Base-by-base conservation (phyloP, 2,329 filamentous ascomycete species). In the Chaetomiaceae sp. region DNA sequence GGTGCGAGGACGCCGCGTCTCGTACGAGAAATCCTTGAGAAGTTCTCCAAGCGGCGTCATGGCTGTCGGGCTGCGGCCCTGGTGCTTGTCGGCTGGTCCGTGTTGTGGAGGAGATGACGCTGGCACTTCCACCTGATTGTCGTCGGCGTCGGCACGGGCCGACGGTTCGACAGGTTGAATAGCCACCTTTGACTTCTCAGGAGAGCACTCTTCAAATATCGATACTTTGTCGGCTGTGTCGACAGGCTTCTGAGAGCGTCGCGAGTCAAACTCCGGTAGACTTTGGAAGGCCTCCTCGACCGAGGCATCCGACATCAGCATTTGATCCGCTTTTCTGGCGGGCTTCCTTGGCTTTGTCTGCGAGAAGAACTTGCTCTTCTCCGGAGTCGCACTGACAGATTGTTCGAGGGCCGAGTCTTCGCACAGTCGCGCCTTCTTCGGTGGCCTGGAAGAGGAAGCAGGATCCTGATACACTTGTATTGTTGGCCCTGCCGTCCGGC, bases 341-440 rank as follows among this genome's bases (percentile, higher is more conserved):
- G 48, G 46, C 27, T 53, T 54, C 39, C 62, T 63, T 6, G 54
- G 53, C 8, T 58, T 47, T 4, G 47, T 59, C 6, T 54, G 36
- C 2, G 72, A 54, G 54, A 81, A 81, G 59, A 79, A 81, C 48
- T 69, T 79, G 67, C 78, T 81, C 42, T 62, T 72, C 55, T 72
- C 61, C 9, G 65, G 61, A 14, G 62, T 65, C 17, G 60, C 60
- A 18, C 62, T 60, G n/a, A 56, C 57, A 2, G 56, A 48, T 10
- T 59, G 63, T 6, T 54, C 54, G 3, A 55, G 36, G 17, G 57
- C 56, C 9, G 58, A 58, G 34, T 78, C 72, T 4, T 72, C 67
- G 47, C 74, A 79, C 6, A 81, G 61, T 30, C 76, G 73, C 33
- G 71, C 71, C 60, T 81, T 81, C 65, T 81, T 81, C 43, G 68